Evolutionary conservation across 805 yeast genomes (phyloP), one percentile per base, ranked within the genome.

Genomic region (Yarrowia sp.): DNA sequence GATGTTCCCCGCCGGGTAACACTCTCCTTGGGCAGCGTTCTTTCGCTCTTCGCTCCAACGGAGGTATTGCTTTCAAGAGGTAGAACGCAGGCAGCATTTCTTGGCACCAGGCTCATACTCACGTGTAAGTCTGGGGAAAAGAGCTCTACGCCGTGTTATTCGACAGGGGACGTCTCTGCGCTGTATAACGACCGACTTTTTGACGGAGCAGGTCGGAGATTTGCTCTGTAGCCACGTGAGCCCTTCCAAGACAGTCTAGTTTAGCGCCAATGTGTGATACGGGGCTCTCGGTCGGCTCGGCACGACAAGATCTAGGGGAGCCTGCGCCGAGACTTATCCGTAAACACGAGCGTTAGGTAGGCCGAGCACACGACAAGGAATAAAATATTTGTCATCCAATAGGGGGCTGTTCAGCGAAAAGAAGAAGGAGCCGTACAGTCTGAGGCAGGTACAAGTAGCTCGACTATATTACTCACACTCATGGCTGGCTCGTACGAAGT

Each of bases 1-100:
- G 49, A 55, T 24, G 7, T n/a, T 40, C 63, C 63, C 63, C 46
- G 47, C 63, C 47, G 63, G 47, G 38, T 55, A 55, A 30, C 63
- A 40, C 20, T 12, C 7, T n/a, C 30, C 30, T 24, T 24, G 30
- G 30, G 6, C 30, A 24, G 30, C 30, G 30, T 24, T 24, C 30
- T 5, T 24, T 24, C 30, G 30, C 30, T 24, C 30, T 17, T 20
- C 47, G 63, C 47, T 55, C 39, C 13, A 24, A 40, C 38, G 63
- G 47, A 55, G 40, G 58, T 17, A 20, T 19, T 19, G 24, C 36
- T 7, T 8, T 13, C n/a, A 20, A 38, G 13, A 53, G 60, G 44
- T 44, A 24, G 47, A 46, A 40, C 14, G 39, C 30, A 24, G 30
- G 30, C 30, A 24, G 30, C 30, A 24, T 24, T 24, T 1, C 39